Evolutionary conservation across 2,329 filamentous ascomycete species (phyloP), one percentile per base, ranked within the genome.

Genomic region (Exophiala phaeomuriformis): DNA sequence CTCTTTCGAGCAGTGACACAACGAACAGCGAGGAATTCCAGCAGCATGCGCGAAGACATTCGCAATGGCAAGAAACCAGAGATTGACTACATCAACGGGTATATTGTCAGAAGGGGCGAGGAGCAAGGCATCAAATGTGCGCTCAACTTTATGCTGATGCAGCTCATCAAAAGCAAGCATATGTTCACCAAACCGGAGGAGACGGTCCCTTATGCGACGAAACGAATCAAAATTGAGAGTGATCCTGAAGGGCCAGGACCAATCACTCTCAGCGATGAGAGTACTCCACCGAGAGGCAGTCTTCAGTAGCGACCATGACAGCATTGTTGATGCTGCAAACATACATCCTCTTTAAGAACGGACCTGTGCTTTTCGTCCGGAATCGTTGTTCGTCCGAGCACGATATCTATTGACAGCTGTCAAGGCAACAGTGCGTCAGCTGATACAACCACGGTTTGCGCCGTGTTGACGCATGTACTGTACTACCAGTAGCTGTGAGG

Each of bases 71-170:
- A 72, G 56, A 71, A 75, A 53, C 89, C 88, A 0, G 89, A 95
- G 64, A 80, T 96, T 39, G 81, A 90, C 43, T 95, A 85, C 64
- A 79, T 91, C 61, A 96, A 94, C 67, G 91, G 90, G 0, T 98
- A 91, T 71, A 85, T 98, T 55, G 77, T 94, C 32, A 77, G 75
- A 47, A 79, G 85, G 39, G 93, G 86, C 0, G 77, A 80, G 62
- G 80, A 87, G 66, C 64, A 90, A 56, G 87, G 88, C 1, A 74
- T 95, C n/a, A 74, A 80, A 47, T 83, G 83, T 63, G 80, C 82
- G 7, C 75, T 84, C 57, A 93, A 95, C 66, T 83, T 84, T 63
- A 78, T 87, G 75, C 73, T 94, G 40, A 73, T 85, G 67, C 75
- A 83, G 49, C 71, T 90, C 71, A 83, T 96, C 46, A 82, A 86